Evolutionary conservation across 2,329 filamentous ascomycete species (phyloP).

Genomic region (Fusarium sp.): DNA sequence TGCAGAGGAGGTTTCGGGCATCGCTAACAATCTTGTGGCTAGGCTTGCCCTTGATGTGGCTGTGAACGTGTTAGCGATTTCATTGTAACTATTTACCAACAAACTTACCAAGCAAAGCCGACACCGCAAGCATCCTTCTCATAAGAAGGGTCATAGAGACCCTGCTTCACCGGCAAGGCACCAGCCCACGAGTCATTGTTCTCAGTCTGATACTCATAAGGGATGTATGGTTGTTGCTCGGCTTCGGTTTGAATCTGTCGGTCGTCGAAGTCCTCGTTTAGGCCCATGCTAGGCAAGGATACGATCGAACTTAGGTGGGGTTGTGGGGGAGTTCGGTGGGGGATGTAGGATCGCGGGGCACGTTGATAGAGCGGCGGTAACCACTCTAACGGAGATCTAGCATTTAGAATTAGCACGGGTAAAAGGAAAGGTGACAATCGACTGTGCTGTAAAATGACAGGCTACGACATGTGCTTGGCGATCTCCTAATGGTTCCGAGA

Average conservation of each 20-base stretch:
- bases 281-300: conserved; percentile 78
- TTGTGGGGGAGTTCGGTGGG: conserved; percentile 47
- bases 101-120: conserved; percentile 93
- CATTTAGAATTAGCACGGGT: conserved; percentile 42
- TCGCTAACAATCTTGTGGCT: conserved; percentile 99
- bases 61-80: conserved; percentile 57
- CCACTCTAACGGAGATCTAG: conserved; percentile 47
- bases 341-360: conserved; percentile 46
- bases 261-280: conserved; percentile 77
- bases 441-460: conserved; percentile 8
- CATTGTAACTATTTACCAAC: not conserved
- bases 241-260: conserved; percentile 75
- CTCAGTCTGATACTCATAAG: conserved; percentile 89
- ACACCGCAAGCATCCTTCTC: conserved; percentile 99
- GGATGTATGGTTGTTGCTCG: conserved; percentile 72
- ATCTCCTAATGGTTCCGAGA: conserved; percentile 14
- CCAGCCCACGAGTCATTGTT: conserved; percentile 93
- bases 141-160: conserved; percentile 94
- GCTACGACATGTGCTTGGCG: not conserved
- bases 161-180: conserved; percentile 96
- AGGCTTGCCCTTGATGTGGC: conserved; percentile 96
- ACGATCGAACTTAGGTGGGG: conserved; percentile 47
- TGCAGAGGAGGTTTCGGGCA: conserved; percentile 96
- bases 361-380: conserved; percentile 48
- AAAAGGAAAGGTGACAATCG: conserved; percentile 24